Evolutionary conservation across 306 rosid genomes (phyloP).

Genomic region (Hippophae gyantsensis): DNA sequence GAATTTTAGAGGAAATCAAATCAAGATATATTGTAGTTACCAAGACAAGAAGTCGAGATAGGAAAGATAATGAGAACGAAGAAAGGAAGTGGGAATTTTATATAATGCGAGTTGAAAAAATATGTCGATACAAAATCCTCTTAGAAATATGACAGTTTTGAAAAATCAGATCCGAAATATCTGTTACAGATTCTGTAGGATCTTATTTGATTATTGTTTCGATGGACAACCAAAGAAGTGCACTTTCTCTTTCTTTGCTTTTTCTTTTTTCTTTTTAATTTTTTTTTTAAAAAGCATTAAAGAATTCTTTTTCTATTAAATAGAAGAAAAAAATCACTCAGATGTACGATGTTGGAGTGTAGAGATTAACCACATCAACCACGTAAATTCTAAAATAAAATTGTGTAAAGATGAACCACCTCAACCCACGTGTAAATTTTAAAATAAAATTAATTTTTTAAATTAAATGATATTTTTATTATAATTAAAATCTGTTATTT

Average conservation of each 20-base stretch:
- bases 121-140: slow-evolving; percentile 33
- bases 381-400: too few species aligned
- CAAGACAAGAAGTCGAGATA: background rate
- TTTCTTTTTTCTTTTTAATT: slow-evolving; percentile 9
- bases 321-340: too few species aligned
- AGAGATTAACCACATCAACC: too few species aligned
- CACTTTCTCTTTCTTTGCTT: slow-evolving; percentile 7
- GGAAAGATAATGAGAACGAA: slow-evolving; percentile 1
- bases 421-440: too few species aligned
- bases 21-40: background rate
- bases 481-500: too few species aligned
- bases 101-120: slow-evolving; percentile 32
- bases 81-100: slow-evolving; percentile 30
- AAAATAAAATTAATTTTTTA: too few species aligned
- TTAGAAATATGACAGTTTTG: slow-evolving; percentile 65
- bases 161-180: slow-evolving; percentile 70
- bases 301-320: too few species aligned
- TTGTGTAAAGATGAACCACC: too few species aligned
- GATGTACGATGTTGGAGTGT: too few species aligned
- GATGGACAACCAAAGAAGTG: slow-evolving; percentile 41
- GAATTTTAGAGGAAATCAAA: background rate
- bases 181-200: slow-evolving; percentile 56
- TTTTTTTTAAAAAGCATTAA: background rate
- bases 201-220: slow-evolving; percentile 61
- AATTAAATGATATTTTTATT: too few species aligned